Base-by-base conservation (phyloP, 352 stramenopile genomes). In the Pythium vanterpoolii region DNA sequence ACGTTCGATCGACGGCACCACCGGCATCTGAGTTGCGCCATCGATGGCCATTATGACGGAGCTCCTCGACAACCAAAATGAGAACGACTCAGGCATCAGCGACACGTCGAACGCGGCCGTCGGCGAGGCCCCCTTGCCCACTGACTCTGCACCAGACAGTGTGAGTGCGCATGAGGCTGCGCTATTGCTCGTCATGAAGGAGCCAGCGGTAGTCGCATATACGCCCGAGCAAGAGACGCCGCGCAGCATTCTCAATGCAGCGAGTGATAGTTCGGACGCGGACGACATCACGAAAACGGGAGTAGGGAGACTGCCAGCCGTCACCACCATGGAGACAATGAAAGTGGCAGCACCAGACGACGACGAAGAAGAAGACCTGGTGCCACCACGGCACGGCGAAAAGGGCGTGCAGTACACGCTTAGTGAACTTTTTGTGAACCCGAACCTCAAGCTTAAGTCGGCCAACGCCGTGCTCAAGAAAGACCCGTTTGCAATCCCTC, bases 401-500 rank as follows among this genome's bases (percentile, higher is more conserved):
- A 56, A 69, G 31, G 54, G 42, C 26, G 18, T 42, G 8, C 19
- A 39, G 26, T 69, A 56, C 31, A 44, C 59, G 28, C 40, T 69
- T 24, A 69, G 55, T 33, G 62, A 69, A 31, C 49, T 69, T 18
- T 69, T 69, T 40, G 24, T 60, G 39, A 69, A 69, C 36, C 47
- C 56, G 13, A 64, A 69, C 23, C 62, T 69, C 9, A 19, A 18
- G 28, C 48, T 27, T 30, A 63, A 69, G 40, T 52, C 47, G 31
- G 54, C 62, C 31, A 64, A 44, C 27, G 54, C 42, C 36, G 62
- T 69, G 38, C 52, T 69, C 16, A 50, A 46, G 28, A 69, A 69
- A 27, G 79, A 89, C 54, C 79, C 82, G 55, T 91, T 87, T 55
- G 86, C 76, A 33, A 91, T 91, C 60, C 82, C 82, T 18, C 69